Conservation (phyloP, 208 protist species). For the Trypanosomatidae sp. region DNA sequence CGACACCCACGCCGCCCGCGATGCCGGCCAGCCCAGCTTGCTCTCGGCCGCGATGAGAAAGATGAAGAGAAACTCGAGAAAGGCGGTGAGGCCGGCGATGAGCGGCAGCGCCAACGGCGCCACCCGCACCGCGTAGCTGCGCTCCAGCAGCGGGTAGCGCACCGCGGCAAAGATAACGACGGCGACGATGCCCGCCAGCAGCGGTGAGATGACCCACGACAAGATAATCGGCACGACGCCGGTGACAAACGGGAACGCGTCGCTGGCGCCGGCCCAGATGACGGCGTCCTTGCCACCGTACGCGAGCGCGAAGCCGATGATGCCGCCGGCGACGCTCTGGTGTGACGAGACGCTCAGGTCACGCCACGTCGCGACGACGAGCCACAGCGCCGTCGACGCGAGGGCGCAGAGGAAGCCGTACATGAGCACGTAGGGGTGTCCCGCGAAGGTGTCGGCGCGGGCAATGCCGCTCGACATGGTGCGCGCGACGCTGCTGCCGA, state of each 20-base stretch:
- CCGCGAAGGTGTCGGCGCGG: slow-evolving; percentile 14
- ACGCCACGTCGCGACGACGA: slow-evolving; percentile 25
- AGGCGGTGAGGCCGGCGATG: slow-evolving; percentile 26
- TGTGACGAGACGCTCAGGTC: slow-evolving; percentile 42
- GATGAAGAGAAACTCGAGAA: slow-evolving; percentile 56
- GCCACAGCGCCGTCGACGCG: slow-evolving; percentile 25
- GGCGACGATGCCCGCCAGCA: slow-evolving; percentile 21
- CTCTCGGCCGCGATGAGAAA: slow-evolving; percentile 36
- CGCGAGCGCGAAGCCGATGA: slow-evolving; percentile 60
- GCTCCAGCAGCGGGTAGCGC: slow-evolving; percentile 22
- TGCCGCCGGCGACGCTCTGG: slow-evolving; percentile 45
- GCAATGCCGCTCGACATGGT: slow-evolving; percentile 59
- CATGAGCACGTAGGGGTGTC: slow-evolving; percentile 59
- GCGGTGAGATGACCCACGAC: slow-evolving; percentile 50
- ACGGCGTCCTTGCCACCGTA: slow-evolving; percentile 31
- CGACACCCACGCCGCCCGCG: slow-evolving; percentile 29
- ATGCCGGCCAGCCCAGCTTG: slow-evolving; percentile 14
- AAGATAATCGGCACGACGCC: slow-evolving; percentile 39
- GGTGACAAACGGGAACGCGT: slow-evolving; percentile 27
- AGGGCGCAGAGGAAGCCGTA: slow-evolving; percentile 58
- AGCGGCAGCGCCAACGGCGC: slow-evolving; percentile 27
- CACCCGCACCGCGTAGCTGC: slow-evolving; percentile 11
- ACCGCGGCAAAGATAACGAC: slow-evolving; percentile 17
- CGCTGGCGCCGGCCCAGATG: slow-evolving; percentile 24
- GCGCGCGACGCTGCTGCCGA: slow-evolving; percentile 38